Percentiles rank a stretch among this genome's conserved stretches.
These are phyloP conservation scores for Erucastrum elatum DNA, from an alignment of 345 rosid genomes.

Conservation along the genomic window DNA sequence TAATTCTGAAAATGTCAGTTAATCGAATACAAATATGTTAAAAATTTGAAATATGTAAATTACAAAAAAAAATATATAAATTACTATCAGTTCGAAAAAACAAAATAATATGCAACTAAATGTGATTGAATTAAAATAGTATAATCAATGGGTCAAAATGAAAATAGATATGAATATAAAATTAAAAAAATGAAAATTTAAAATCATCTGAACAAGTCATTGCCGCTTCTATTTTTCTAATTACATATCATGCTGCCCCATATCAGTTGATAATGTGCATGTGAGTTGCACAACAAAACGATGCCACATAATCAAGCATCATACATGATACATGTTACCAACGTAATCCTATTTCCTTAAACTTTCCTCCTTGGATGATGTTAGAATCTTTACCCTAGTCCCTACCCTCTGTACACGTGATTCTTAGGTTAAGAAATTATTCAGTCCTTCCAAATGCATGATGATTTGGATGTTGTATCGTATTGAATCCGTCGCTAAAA, in stretches of 20 bases:
- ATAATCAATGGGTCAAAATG: no score
- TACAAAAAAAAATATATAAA: no score
- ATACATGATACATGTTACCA: slow-evolving; percentile 40
- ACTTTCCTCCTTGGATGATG: neutral
- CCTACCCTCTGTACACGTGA: neutral
- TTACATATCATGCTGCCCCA: neutral
- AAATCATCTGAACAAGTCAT: neutral
- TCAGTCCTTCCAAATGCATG: neutral
- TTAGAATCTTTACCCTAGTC: neutral
- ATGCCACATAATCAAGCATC: slow-evolving; percentile 33
- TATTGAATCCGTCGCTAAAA: neutral
- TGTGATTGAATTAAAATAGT: no score
- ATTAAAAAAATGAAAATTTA: no score
- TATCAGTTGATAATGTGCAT: slow-evolving; percentile 30
- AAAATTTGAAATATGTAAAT: no score
- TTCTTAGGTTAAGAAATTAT: neutral
- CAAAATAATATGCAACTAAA: no score
- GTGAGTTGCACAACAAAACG: slow-evolving; percentile 31
- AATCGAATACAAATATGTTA: no score
- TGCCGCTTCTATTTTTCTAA: neutral
- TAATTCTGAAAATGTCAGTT: no score
- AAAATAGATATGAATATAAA: no score
- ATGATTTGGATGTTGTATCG: neutral
- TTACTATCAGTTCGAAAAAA: no score
- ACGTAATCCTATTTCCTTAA: slow-evolving; percentile 29